phyloP scores from a whole-genome alignment of 2,329 filamentous ascomycete species.

The Sporothrix phasma region DNA sequence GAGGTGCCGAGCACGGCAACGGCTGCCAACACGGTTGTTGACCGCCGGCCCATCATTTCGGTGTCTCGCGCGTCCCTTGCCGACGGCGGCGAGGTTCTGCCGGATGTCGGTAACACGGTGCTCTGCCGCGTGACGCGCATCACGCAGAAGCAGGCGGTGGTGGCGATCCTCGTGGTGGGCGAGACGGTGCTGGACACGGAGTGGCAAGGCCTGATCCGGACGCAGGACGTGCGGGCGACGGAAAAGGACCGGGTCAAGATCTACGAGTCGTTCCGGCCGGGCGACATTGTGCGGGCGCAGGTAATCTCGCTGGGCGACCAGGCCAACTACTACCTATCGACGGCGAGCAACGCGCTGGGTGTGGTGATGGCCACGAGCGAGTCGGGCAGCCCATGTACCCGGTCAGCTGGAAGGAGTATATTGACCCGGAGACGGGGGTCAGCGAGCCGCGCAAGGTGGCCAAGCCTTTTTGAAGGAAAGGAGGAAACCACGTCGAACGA shows the following conservation, averaged over 20 bases:
- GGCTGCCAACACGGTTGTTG: slow-evolving; percentile 28
- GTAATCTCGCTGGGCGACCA: slow-evolving; percentile 92
- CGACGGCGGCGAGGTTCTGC: slow-evolving; percentile 53
- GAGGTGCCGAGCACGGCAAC: slow-evolving; percentile 31
- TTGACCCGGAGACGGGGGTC: slow-evolving; percentile 66
- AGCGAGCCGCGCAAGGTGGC: slow-evolving; percentile 85
- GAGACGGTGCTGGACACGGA: slow-evolving; percentile 63
- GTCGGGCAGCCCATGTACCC: slow-evolving; percentile 83
- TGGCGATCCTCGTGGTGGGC: slow-evolving; percentile 77
- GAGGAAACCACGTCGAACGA: background rate
- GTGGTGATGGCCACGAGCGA: slow-evolving; percentile 91
- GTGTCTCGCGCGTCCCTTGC: slow-evolving; percentile 36
- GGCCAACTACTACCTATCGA: slow-evolving; percentile 89
- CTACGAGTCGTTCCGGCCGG: slow-evolving; percentile 81
- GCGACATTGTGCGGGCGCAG: slow-evolving; percentile 78
- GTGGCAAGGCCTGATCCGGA: slow-evolving; percentile 75
- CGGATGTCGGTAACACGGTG: slow-evolving; percentile 69
- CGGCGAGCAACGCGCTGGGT: slow-evolving; percentile 80
- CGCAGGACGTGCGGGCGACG: slow-evolving; percentile 86
- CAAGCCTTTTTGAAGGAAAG: slow-evolving; percentile 62
- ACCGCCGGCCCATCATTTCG: slow-evolving; percentile 44
- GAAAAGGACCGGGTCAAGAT: slow-evolving; percentile 94
- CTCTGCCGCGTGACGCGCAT: slow-evolving; percentile 80
- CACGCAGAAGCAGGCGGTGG: slow-evolving; percentile 71
- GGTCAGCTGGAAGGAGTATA: slow-evolving; percentile 90